A percentile compares a stretch with the other conserved stretches of the same genome.
Conservation (phyloP, 164 flowering plant species). For the Vitis riparia region DNA sequence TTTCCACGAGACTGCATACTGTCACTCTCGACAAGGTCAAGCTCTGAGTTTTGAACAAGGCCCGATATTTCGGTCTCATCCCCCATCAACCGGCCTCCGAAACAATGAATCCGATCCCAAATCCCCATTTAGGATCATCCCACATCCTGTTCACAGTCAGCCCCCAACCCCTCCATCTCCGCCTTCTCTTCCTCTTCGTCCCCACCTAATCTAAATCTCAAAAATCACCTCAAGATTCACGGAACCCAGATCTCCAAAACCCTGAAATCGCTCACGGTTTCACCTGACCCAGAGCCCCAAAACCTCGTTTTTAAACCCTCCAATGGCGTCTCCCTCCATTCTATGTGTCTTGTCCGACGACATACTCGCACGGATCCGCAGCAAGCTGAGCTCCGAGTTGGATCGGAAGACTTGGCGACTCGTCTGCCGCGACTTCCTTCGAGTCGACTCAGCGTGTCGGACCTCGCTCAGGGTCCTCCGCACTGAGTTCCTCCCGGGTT, state of each 20-base stretch:
- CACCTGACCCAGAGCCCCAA: too few relatives aligned
- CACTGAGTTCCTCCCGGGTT: conserved; percentile 35
- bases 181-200: conserved; percentile 48
- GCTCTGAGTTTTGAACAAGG: too few relatives aligned
- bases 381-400: conserved; percentile 22
- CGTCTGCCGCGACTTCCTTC: conserved; percentile 53
- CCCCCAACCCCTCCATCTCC: conserved; percentile 40
- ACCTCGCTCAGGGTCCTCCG: conserved; percentile 44
- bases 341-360: conserved; percentile 48
- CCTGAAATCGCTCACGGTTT: background rate
- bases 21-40: too few relatives aligned
- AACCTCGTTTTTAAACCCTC: background rate
- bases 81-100: background rate
- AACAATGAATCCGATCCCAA: conserved; percentile 15
- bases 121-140: background rate
- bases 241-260: background rate
- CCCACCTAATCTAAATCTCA: conserved; percentile 34
- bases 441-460: conserved; percentile 52
- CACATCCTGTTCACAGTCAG: conserved; percentile 8
- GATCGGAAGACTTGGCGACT: conserved; percentile 56
- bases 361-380: conserved; percentile 37
- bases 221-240: background rate
- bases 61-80: too few relatives aligned
- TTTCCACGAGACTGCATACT: too few relatives aligned
- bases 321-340: conserved; percentile 12